Conservation (phyloP, 2,329 filamentous ascomycete species). For the Aphanocladium album region DNA sequence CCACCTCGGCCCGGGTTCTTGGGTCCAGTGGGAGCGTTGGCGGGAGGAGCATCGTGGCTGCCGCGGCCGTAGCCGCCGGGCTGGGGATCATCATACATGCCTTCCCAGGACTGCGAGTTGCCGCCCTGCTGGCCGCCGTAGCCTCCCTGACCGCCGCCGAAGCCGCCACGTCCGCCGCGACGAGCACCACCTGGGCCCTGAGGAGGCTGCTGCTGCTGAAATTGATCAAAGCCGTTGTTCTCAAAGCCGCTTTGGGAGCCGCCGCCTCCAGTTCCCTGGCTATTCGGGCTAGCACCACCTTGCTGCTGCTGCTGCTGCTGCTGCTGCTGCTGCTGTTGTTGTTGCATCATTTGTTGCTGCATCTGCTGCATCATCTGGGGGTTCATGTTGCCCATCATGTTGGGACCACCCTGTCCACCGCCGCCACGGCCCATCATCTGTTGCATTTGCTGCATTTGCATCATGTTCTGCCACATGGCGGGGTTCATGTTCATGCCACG, state of each 20-base stretch:
- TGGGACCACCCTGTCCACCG: conserved; percentile 30
- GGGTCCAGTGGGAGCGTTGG: conserved; percentile 78
- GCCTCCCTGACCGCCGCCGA: conserved; percentile 12
- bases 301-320: conserved; percentile 17
- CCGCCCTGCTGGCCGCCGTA: conserved; percentile 37
- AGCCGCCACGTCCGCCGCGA: conserved; percentile 12
- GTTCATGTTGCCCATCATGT: conserved; percentile 40
- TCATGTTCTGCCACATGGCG: conserved; percentile 70
- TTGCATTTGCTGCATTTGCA: conserved; percentile 70
- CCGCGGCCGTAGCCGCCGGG: conserved; percentile 45
- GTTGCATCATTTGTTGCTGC: conserved; percentile 30
- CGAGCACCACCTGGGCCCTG: conserved; percentile 11
- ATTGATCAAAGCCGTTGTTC: conserved; percentile 11
- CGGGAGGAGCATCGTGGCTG: conserved; percentile 43
- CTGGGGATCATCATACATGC: conserved; percentile 96
- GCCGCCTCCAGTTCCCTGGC: conserved; percentile 15
- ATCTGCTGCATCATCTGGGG: conserved; percentile 55
- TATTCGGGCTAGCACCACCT: conserved; percentile 9
- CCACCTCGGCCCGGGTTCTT: conserved; percentile 92
- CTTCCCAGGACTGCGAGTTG: conserved; percentile 86
- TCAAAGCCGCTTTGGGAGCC: conserved; percentile 21
- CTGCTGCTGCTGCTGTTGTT: conserved; percentile 22
- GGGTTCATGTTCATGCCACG: conserved; percentile 68
- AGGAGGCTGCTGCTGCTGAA: conserved; percentile 17
- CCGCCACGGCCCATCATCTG: conserved; percentile 44